phyloP scores from a whole-genome alignment of 2,329 filamentous ascomycete species.

The Ascochyta pisi region DNA sequence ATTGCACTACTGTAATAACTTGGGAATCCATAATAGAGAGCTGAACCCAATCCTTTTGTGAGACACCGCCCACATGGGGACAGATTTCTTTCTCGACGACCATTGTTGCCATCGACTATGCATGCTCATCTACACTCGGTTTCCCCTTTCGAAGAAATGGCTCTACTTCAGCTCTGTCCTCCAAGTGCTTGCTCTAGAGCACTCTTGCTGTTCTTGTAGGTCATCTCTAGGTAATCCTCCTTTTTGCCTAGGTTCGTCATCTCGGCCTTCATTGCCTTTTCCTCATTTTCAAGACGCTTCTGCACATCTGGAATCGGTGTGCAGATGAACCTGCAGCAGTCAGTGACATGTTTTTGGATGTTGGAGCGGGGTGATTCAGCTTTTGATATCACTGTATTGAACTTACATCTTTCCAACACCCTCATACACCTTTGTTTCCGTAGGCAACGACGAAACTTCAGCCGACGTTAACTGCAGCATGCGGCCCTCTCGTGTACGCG shows the following conservation, averaged over 20 bases:
- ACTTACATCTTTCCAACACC: conserved; percentile 93
- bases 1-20: neutral
- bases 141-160: neutral
- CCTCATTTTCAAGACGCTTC: conserved; percentile 76
- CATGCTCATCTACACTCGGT: neutral
- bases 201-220: conserved; percentile 89
- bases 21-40: neutral
- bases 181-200: conserved; percentile 89
- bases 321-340: conserved; percentile 78
- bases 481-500: conserved; percentile 87
- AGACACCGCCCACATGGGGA: neutral
- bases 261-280: conserved; percentile 76
- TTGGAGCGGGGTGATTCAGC: conserved; percentile 10
- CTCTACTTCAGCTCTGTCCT: conserved; percentile 24
- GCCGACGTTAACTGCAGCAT: conserved; percentile 85
- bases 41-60: neutral
- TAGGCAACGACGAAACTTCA: conserved; percentile 79
- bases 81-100: neutral
- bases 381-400: neutral
- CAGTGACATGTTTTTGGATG: neutral
- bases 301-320: conserved; percentile 76
- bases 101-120: neutral
- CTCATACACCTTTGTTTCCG: conserved; percentile 84
- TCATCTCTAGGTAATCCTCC: conserved; percentile 91
- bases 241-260: conserved; percentile 85